phyloP scores from a whole-genome alignment of 2,329 filamentous ascomycete genomes.

The Alternaria sp. region DNA sequence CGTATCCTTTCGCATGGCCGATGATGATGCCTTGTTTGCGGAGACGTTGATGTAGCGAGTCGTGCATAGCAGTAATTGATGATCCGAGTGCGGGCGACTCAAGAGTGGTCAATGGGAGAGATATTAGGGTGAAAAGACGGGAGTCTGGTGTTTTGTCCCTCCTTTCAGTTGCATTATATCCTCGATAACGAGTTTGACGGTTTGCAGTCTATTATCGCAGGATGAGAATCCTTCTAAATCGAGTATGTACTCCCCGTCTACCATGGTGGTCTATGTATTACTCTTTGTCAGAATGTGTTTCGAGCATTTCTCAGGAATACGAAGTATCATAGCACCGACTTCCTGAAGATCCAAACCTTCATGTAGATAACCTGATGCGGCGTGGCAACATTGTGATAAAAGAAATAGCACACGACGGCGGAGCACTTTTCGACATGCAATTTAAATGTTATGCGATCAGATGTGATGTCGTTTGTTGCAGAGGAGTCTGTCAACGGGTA shows the following conservation, averaged over 20 bases:
- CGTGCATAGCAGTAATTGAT: neutral
- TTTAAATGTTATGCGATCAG: neutral
- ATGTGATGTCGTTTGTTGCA: neutral
- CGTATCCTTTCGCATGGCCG: neutral
- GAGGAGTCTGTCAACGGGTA: neutral
- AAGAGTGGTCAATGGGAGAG: neutral
- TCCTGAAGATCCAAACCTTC: neutral
- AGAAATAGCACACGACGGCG: neutral
- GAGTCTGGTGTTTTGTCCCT: neutral
- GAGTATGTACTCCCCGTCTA: too few relatives aligned
- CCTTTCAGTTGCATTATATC: neutral
- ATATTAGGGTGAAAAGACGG: neutral
- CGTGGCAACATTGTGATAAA: neutral
- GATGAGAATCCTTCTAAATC: neutral
- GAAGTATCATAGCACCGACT: neutral
- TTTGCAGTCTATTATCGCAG: neutral
- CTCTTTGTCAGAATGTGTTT: too few relatives aligned
- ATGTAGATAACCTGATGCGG: neutral
- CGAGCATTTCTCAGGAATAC: too few relatives aligned
- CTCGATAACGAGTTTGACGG: neutral
- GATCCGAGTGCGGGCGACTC: neutral
- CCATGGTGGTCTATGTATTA: too few relatives aligned
- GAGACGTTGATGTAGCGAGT: neutral
- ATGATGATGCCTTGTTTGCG: neutral
- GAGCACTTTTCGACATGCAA: neutral